These are phyloP conservation scores for Royoungia palumana DNA, from an alignment of 768 basidiomycete species.

Conservation along the genomic window DNA sequence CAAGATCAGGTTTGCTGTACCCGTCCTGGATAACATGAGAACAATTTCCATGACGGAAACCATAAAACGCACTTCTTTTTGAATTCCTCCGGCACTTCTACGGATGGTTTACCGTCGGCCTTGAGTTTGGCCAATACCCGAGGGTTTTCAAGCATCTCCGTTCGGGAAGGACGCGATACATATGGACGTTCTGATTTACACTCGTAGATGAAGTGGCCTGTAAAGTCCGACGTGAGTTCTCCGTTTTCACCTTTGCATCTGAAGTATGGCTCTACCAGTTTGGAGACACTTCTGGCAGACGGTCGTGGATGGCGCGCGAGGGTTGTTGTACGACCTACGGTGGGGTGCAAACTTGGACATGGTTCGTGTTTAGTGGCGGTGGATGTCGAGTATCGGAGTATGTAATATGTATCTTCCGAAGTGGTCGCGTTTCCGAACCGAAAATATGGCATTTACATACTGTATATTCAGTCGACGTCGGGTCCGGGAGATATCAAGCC, in stretches of 20 bases:
- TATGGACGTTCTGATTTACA: conserved; percentile 84
- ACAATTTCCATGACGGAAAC: not conserved
- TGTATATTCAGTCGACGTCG: too few species aligned
- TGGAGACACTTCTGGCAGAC: conserved; percentile 81
- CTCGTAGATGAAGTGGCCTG: conserved; percentile 89
- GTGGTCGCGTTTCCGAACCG: too few species aligned
- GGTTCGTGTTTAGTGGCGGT: conserved; percentile 24
- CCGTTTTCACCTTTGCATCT: conserved; percentile 4
- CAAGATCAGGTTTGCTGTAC: conserved; percentile 82
- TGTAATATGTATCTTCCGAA: not conserved
- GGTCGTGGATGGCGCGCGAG: conserved; percentile 62
- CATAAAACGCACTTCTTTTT: conserved; percentile 59
- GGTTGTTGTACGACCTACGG: conserved; percentile 54
- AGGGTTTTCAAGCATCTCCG: conserved; percentile 82
- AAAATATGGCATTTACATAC: too few species aligned
- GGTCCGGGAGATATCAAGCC: too few species aligned
- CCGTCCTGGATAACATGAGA: conserved; percentile 44
- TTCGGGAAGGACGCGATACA: conserved; percentile 84
- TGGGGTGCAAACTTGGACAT: conserved; percentile 84
- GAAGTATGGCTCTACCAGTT: conserved; percentile 41
- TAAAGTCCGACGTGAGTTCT: not conserved
- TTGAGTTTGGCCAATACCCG: conserved; percentile 61
- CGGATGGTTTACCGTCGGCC: conserved; percentile 67
- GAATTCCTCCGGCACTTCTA: conserved; percentile 90
- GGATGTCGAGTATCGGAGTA: conserved; percentile 12